Evolutionary conservation across 345 rosid species (phyloP).

Genomic region (Melastoma malabathricum): DNA sequence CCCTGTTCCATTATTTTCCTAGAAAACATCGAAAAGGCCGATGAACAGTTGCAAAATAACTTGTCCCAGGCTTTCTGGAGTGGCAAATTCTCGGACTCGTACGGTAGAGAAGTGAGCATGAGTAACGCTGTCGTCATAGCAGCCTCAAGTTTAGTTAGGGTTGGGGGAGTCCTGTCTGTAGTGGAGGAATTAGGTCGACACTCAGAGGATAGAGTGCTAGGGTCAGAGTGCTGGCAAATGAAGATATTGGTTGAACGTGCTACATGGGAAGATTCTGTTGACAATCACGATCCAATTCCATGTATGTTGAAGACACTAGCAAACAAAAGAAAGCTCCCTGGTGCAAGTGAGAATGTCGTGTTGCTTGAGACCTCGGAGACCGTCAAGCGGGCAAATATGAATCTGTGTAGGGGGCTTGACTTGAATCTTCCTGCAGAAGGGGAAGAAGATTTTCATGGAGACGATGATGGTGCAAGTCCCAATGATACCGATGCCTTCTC

Average conservation of each 20-base stretch:
- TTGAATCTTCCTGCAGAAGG: constrained; percentile 63
- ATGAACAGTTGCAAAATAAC: constrained; percentile 28
- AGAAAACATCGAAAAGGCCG: constrained; percentile 63
- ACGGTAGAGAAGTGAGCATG: constrained; percentile 50
- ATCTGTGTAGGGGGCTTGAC: constrained; percentile 30
- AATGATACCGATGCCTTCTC: constrained; percentile 13
- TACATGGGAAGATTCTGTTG: not conserved
- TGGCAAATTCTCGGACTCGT: constrained; percentile 50
- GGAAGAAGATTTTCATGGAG: constrained; percentile 11
- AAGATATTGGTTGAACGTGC: constrained; percentile 30
- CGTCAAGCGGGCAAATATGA: constrained; percentile 30
- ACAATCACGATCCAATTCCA: constrained; percentile 6
- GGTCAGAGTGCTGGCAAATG: constrained; percentile 32
- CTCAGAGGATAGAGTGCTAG: constrained; percentile 37
- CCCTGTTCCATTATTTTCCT: constrained; percentile 54
- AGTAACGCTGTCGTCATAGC: constrained; percentile 43
- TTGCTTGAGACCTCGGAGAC: constrained; percentile 15
- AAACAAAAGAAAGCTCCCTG: constrained; percentile 44
- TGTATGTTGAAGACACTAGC: not conserved
- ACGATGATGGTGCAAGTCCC: constrained; percentile 12
- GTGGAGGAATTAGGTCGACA: constrained; percentile 8
- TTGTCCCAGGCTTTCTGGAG: constrained; percentile 41
- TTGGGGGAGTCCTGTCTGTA: constrained; percentile 2
- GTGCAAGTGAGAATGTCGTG: constrained; percentile 15
- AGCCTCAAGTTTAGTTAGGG: constrained; percentile 22